Percentiles rank a stretch among this genome's conserved stretches.
Evolutionary conservation across 176 grass and related monocot genomes (phyloP).

Genomic region (Ampelocalamus luodianensis): DNA sequence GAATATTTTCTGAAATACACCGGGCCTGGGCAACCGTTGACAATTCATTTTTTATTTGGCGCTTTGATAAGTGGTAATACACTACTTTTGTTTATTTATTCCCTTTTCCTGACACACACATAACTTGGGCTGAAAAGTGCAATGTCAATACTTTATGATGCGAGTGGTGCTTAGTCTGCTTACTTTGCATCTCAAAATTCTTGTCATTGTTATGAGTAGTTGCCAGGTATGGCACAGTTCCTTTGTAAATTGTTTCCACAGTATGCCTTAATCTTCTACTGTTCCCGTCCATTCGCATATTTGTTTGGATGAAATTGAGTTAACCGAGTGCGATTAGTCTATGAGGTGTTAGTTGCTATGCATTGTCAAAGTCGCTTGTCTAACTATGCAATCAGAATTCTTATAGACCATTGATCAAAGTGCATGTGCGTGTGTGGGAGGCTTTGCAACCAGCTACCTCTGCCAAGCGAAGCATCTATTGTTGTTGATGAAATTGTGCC

Average conservation of each 20-base stretch:
- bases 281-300: neutral
- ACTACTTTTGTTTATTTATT: conserved; percentile 8
- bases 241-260: conserved; percentile 21
- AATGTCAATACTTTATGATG: neutral
- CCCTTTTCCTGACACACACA: conserved; percentile 5
- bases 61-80: conserved; percentile 90
- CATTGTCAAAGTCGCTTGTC: conserved; percentile 14
- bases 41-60: conserved; percentile 91
- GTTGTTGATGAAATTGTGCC: neutral
- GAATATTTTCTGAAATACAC: conserved; percentile 88
- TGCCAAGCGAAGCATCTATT: conserved; percentile 27
- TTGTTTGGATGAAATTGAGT: conserved; percentile 4
- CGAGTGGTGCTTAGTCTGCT: conserved; percentile 16
- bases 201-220: conserved; percentile 18
- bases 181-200: conserved; percentile 13
- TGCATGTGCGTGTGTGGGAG: neutral
- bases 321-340: neutral
- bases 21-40: conserved; percentile 96
- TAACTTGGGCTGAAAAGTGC: neutral
- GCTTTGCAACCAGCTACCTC: neutral
- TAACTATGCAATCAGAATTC: conserved; percentile 2
- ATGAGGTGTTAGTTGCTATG: neutral
- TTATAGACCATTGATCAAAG: conserved; percentile 2
- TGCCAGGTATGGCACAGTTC: neutral
- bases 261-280: conserved; percentile 4